Percentiles rank a stretch among this genome's conserved stretches.
Conservation (phyloP, 2,329 filamentous ascomycete genomes). For the Cladophialophora carrionii region DNA sequence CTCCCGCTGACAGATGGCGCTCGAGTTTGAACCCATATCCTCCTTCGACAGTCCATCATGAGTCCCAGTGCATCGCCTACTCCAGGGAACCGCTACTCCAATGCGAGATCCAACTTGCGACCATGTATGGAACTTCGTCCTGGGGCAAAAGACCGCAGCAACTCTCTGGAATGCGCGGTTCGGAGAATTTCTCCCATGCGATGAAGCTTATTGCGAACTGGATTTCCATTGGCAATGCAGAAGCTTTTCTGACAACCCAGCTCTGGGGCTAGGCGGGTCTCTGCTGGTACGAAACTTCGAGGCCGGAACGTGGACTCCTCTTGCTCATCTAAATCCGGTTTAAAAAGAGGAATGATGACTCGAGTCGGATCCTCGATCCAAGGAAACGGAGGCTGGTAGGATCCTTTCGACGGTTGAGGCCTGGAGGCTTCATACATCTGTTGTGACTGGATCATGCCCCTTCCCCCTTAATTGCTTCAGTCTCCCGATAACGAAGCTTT, state of each 20-base stretch:
- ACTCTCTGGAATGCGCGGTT: neutral
- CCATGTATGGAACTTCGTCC: neutral
- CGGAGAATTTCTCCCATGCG: neutral
- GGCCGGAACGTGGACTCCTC: neutral
- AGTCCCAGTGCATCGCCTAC: neutral
- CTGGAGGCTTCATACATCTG: neutral
- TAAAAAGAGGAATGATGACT: neutral
- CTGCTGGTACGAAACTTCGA: neutral
- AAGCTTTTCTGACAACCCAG: neutral
- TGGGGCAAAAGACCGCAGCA: neutral
- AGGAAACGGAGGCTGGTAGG: neutral
- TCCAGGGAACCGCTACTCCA: neutral
- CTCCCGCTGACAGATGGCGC: neutral
- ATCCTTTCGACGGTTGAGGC: neutral
- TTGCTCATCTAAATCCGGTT: neutral
- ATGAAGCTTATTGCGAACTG: neutral
- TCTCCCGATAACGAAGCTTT: neutral
- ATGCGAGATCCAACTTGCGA: neutral
- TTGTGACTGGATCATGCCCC: neutral
- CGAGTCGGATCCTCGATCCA: neutral
- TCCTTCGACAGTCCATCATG: neutral
- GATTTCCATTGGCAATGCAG: neutral
- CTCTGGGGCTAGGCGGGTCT: neutral
- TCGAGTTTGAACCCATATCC: neutral
- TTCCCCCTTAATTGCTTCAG: neutral